Evolutionary conservation across 2,329 filamentous ascomycete species (phyloP), one percentile per base, ranked within the genome.

Genomic region (Coleophoma crateriformis): DNA sequence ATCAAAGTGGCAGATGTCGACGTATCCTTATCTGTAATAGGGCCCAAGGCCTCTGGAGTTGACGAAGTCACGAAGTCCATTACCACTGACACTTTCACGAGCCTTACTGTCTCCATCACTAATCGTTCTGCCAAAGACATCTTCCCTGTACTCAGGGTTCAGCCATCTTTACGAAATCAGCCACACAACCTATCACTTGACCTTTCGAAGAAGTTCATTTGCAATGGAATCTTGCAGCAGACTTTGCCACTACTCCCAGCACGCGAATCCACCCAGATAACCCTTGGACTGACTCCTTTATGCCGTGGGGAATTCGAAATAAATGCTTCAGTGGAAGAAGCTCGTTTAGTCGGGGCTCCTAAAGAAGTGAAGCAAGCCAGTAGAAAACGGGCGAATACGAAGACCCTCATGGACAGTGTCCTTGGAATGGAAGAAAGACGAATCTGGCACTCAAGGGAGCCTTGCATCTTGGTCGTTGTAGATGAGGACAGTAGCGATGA

Each of bases 231-330:
- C 32, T 68, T 96, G 50, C 91, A 96, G 68, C 84, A 85, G 61
- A 75, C 80, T 2, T 70, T 96, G 0, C 82, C 86, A 0, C 63
- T 79, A 7, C 64, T 96, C 1, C 67, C 69, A 6, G 79, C 82
- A 0, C 78, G 81, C 4, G 72, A 77, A 41, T 78, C 69, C n/a
- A 73, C 76, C 0, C 78, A 84, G 52, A 73, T 88, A 19, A 74
- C 76, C 1, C 68, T 95, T 4, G 87, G 87, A 4, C 76, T 91
- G 40, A 88, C 88, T 39, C 79, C 85, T 33, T 77, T 96, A 33
- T 90, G 87, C 57, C 78, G 83, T 41, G 91, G 91, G 14, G 82
- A 88, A 56, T 96, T 92, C 64, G 90, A 95, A 67, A 75, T 96
- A 19, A 81, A 81, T 20, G 90, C 85, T 5, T 85, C 81, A 12